Evolutionary conservation across 768 basidiomycete species (phyloP), one percentile per base, ranked within the genome.

Genomic region (Kwoniella pini): DNA sequence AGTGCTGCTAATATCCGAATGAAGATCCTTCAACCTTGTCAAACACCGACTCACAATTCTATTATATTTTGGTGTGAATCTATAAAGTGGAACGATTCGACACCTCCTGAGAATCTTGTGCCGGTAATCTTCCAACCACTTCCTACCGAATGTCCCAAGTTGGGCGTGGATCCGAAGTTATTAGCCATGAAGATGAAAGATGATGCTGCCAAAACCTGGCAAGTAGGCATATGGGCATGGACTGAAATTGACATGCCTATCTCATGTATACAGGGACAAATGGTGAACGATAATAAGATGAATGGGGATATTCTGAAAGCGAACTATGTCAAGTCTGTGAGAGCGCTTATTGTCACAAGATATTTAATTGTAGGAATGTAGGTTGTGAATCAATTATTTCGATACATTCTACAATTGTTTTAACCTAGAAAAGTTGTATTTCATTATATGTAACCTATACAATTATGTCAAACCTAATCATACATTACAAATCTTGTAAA

Each of bases 351-450:
- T 28, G 69, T 57, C 0, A 62, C 64, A 38, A 45, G 71, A 40
- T 73, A 73, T 48, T 51, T 73, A 9, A 68, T 72, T 24, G 71
- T 64, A 12, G 63, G 59, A 19, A 33, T 42, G 27, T 50, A 38
- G 4, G 4, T 39, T 36, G 57, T 36, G 44, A 22, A 17, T 33
- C 19, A 43, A 54, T 10, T 21, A 21, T 28, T 22, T 40, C 33
- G 19, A 30, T 54, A 40, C 38, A 57, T 45, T 19, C 17, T n/a
- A 22, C 42, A 42, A 40, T 54, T 46, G 15, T 19, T 27, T 39
- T 36, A 38, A 40, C 38, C 33, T 36, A 36, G 33, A 21, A 30
- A 36, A 19, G 19, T 44, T 33, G 42, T 55, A 55, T 42, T 13
- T 28, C 22, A 44, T 50, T 57, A 51, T 36, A 51, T 59, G 44